A percentile compares a stretch with the other conserved stretches of the same genome.
phyloP scores from a whole-genome alignment of 805 yeast genomes.

The Kuraishia capsulata region DNA sequence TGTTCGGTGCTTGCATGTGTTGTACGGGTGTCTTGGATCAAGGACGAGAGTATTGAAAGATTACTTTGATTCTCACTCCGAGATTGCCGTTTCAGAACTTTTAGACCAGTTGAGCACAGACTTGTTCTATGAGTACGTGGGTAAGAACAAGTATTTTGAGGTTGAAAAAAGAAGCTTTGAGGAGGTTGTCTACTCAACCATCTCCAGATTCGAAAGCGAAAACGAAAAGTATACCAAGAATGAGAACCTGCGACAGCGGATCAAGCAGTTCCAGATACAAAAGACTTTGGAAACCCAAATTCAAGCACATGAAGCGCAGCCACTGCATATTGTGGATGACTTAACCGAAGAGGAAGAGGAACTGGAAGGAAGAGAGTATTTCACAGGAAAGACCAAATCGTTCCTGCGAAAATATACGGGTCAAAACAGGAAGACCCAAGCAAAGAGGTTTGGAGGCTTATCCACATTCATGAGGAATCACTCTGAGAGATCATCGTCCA shows the following conservation, averaged over 20 bases:
- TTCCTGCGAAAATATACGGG: background rate
- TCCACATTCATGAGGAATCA: constrained; percentile 44
- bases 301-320: constrained; percentile 1
- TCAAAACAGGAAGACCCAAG: background rate
- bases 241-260: constrained; percentile 21
- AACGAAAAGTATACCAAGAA: constrained; percentile 26
- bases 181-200: constrained; percentile 34
- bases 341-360: background rate
- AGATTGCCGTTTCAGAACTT: constrained; percentile 31
- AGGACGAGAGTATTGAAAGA: constrained; percentile 60
- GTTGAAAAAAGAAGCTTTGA: constrained; percentile 64
- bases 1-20: constrained; percentile 62
- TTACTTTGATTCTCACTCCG: constrained; percentile 40
- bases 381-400: background rate
- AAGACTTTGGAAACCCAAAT: background rate
- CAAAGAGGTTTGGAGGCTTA: constrained; percentile 18
- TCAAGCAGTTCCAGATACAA: constrained; percentile 14
- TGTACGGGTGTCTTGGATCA: constrained; percentile 49
- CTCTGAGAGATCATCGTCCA: constrained; percentile 32
- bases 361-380: background rate
- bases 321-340: no score
- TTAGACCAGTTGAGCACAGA: constrained; percentile 71
- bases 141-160: constrained; percentile 60
- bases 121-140: constrained; percentile 59
- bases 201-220: constrained; percentile 33